Percentiles rank a stretch among this genome's conserved stretches.
Evolutionary conservation across 495 filamentous ascomycete species (phyloP).

Genomic region (Hypoxylon cercidicola): DNA sequence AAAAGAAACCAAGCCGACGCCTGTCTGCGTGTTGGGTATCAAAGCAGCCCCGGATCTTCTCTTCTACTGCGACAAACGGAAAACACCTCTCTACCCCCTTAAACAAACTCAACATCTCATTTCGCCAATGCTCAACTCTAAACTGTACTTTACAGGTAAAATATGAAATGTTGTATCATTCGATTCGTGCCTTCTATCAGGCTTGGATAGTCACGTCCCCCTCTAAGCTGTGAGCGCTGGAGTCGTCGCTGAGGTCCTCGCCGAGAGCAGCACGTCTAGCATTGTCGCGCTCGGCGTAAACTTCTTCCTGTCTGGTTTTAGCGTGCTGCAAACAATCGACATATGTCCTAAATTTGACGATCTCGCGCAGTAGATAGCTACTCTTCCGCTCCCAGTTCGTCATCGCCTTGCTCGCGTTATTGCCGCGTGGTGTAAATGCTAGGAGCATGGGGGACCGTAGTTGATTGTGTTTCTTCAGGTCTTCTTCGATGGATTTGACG

Average conservation of each 20-base stretch:
- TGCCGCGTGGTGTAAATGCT: conserved; percentile 87
- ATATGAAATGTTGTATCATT: background rate
- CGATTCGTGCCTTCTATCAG: background rate
- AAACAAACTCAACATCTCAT: background rate
- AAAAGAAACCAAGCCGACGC: conserved; percentile 20
- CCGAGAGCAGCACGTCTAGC: conserved; percentile 52
- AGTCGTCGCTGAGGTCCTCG: conserved; percentile 47
- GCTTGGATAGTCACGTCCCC: conserved; percentile 19
- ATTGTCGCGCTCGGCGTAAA: conserved; percentile 60
- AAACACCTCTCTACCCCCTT: conserved; percentile 4
- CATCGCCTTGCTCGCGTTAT: conserved; percentile 84
- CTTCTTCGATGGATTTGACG: conserved; percentile 85
- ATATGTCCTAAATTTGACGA: conserved; percentile 95
- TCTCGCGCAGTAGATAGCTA: conserved; percentile 89
- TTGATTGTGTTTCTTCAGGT: conserved; percentile 87
- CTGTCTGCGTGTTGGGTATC: conserved; percentile 23
- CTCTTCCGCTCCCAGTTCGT: conserved; percentile 97
- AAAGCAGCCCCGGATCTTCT: conserved; percentile 19
- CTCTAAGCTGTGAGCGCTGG: conserved; percentile 24
- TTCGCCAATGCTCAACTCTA: conserved; percentile 6
- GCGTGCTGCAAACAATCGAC: conserved; percentile 77
- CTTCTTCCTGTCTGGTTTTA: conserved; percentile 52
- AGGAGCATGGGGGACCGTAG: conserved; percentile 84
- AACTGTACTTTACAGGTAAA: background rate
- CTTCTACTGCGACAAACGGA: conserved; percentile 19